Conservation (phyloP, 768 basidiomycete genomes). For the Myochromella boudieri region DNA sequence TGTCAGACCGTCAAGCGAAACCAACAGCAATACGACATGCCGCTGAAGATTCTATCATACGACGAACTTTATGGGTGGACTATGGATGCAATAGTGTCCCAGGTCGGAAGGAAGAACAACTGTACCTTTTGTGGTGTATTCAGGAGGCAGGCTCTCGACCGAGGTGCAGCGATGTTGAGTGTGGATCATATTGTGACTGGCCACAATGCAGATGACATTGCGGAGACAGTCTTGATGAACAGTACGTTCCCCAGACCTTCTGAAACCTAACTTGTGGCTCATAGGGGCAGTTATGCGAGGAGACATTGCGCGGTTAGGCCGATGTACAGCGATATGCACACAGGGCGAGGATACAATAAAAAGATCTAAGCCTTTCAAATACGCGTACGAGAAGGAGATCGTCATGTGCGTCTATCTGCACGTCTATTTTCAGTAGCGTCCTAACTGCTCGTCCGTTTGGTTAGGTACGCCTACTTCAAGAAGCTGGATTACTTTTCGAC, state of each 20-base stretch:
- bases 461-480: constrained; percentile 98
- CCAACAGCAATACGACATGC: constrained; percentile 91
- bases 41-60: constrained; percentile 94
- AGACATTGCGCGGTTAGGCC: constrained; percentile 89
- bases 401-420: constrained; percentile 72
- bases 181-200: constrained; percentile 99
- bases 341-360: constrained; percentile 96
- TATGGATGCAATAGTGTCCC: constrained; percentile 95
- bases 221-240: constrained; percentile 99
- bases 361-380: constrained; percentile 99
- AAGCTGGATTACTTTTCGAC: constrained; percentile 99
- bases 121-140: constrained; percentile 99
- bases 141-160: constrained; percentile 91
- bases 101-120: constrained; percentile 96
- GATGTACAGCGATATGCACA: constrained; percentile 94
- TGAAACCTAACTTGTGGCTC: neutral
- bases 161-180: constrained; percentile 83
- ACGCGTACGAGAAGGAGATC: constrained; percentile 99
- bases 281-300: constrained; percentile 86
- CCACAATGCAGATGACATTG: constrained; percentile 99
- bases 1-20: constrained; percentile 94
- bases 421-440: neutral
- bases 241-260: constrained; percentile 53
- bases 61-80: constrained; percentile 99
- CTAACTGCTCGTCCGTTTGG: neutral